Evolutionary conservation across 768 basidiomycete species (phyloP).

Genomic region (Chiua virens): DNA sequence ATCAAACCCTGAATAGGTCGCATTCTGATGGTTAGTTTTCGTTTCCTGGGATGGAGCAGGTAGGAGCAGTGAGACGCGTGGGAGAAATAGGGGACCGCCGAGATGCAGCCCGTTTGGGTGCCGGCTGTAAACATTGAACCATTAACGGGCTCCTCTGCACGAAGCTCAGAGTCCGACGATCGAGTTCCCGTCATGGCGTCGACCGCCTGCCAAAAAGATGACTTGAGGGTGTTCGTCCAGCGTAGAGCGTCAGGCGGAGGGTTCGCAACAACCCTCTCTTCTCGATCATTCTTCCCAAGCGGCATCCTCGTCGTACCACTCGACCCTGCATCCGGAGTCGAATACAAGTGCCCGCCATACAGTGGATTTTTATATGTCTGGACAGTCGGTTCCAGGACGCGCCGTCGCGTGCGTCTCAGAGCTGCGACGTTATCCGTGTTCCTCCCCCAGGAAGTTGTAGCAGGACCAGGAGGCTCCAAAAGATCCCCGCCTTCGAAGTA

Average conservation of each 20-base stretch:
- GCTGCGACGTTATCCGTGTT: constrained; percentile 25
- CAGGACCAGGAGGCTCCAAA: constrained; percentile 22
- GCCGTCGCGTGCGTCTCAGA: constrained; percentile 15
- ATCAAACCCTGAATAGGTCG: neutral
- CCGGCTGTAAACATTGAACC: constrained; percentile 23
- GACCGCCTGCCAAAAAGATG: constrained; percentile 48
- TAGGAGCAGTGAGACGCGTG: neutral
- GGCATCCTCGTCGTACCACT: neutral
- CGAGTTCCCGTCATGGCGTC: constrained; percentile 49
- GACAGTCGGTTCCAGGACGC: constrained; percentile 1
- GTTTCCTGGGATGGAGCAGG: neutral
- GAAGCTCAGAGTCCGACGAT: constrained; percentile 12
- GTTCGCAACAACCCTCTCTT: neutral
- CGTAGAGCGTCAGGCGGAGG: constrained; percentile 21
- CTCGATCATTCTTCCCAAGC: neutral
- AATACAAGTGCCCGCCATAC: constrained; percentile 15
- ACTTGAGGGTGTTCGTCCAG: constrained; percentile 45
- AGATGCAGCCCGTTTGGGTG: constrained; percentile 16
- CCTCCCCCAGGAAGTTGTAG: constrained; percentile 29
- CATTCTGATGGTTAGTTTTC: neutral
- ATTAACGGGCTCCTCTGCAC: neutral
- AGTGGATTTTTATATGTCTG: constrained; percentile 8
- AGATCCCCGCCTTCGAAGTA: constrained; percentile 1
- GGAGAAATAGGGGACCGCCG: constrained; percentile 13
- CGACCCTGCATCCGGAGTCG: neutral